Evolutionary conservation across 2,329 filamentous ascomycete genomes (phyloP).

Genomic region (Elsinoe necatrix): DNA sequence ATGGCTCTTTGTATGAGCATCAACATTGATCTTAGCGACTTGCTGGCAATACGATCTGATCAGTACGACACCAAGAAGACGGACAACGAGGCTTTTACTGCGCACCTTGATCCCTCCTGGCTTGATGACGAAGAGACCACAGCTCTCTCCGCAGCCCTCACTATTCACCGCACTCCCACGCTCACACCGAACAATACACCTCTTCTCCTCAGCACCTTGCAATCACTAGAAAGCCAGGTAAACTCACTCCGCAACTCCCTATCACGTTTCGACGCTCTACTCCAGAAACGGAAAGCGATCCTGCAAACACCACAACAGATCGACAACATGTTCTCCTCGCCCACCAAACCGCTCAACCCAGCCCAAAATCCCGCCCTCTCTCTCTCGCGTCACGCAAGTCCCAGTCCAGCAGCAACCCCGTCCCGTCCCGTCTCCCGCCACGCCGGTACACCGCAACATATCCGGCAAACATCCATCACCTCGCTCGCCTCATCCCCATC

Average conservation of each 20-base stretch:
- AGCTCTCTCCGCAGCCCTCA: constrained; percentile 21
- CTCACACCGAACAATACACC: constrained; percentile 31
- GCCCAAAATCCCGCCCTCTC: not conserved
- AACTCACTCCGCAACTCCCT: constrained; percentile 36
- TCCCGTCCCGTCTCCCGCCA: constrained; percentile 20
- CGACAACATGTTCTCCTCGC: constrained; percentile 10
- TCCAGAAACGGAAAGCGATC: constrained; percentile 42
- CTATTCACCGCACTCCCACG: constrained; percentile 30
- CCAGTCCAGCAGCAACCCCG: constrained; percentile 19
- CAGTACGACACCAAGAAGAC: not conserved
- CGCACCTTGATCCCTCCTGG: constrained; percentile 33
- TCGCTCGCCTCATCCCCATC: constrained; percentile 8
- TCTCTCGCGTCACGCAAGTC: constrained; percentile 12
- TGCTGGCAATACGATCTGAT: constrained; percentile 66
- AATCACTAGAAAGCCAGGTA: constrained; percentile 36
- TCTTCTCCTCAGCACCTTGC: constrained; percentile 35
- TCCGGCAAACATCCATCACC: constrained; percentile 16
- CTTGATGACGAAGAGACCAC: constrained; percentile 31
- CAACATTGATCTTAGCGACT: constrained; percentile 78
- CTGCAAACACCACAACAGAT: constrained; percentile 27
- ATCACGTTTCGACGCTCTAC: constrained; percentile 40
- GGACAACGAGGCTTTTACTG: not conserved
- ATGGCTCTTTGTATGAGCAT: constrained; percentile 77
- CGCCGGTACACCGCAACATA: constrained; percentile 19
- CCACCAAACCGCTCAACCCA: not conserved